These are phyloP conservation scores for Fraxinus velutina DNA, from an alignment of 305 asterid genomes.

Conservation along the genomic window DNA sequence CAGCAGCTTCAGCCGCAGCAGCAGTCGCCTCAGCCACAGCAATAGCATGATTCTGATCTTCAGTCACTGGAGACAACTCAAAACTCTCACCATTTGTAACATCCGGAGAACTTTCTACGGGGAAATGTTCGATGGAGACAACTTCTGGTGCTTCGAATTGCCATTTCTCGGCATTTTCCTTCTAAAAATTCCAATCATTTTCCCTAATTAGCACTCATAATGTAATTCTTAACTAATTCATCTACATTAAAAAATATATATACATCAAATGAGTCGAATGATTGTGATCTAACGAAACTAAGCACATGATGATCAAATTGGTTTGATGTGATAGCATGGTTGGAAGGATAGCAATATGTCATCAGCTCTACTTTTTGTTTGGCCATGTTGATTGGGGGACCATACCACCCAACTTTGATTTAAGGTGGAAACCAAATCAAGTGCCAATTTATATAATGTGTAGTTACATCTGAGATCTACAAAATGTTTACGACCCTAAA, in stretches of 20 bases:
- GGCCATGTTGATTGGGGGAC: slow-evolving; percentile 56
- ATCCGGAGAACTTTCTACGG: slow-evolving; percentile 78
- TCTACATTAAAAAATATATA: background rate
- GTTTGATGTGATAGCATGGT: slow-evolving; percentile 39
- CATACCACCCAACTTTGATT: slow-evolving; percentile 33
- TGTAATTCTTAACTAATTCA: background rate
- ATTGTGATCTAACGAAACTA: slow-evolving; percentile 39
- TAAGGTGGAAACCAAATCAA: background rate
- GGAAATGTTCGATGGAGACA: slow-evolving; percentile 77
- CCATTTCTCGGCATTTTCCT: slow-evolving; percentile 62
- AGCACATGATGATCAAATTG: slow-evolving; percentile 50
- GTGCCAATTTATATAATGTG: background rate
- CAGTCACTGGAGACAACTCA: slow-evolving; percentile 35
- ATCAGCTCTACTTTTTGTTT: slow-evolving; percentile 25
- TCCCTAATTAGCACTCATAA: background rate
- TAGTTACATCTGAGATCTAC: background rate
- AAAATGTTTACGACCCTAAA: background rate
- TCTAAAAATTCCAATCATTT: slow-evolving; percentile 30
- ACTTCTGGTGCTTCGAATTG: slow-evolving; percentile 75
- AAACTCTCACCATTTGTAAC: slow-evolving; percentile 45
- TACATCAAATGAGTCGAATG: slow-evolving; percentile 13
- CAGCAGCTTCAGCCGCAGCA: slow-evolving; percentile 62
- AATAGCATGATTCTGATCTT: slow-evolving; percentile 39
- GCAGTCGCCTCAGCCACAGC: slow-evolving; percentile 61
- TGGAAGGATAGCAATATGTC: slow-evolving; percentile 61